Conservation (phyloP, 495 filamentous ascomycete species). For the Staphylotrichum tortipilum region DNA sequence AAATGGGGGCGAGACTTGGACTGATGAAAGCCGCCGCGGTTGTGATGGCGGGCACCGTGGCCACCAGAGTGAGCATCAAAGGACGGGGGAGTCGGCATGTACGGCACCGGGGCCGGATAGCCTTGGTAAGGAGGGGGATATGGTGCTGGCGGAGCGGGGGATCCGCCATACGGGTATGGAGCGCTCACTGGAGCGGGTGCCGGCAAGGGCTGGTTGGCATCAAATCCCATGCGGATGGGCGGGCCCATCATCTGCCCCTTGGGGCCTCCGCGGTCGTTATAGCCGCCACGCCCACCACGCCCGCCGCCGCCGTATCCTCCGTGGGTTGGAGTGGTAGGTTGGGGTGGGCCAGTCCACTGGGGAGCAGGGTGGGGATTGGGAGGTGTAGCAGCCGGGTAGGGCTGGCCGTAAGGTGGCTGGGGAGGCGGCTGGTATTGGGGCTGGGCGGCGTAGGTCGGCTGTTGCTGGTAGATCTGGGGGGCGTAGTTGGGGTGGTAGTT, state of each 20-base stretch:
- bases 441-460: conserved; percentile 18
- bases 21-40: conserved; percentile 31
- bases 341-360: conserved; percentile 26
- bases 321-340: conserved; percentile 37
- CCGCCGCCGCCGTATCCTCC: conserved; percentile 39
- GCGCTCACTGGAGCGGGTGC: conserved; percentile 37
- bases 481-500: conserved; percentile 47
- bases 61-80: conserved; percentile 29
- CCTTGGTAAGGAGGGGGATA: conserved; percentile 29
- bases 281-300: conserved; percentile 44
- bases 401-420: conserved; percentile 27
- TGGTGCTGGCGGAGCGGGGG: conserved; percentile 25
- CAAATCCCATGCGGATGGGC: conserved; percentile 51
- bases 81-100: conserved; percentile 16
- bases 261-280: conserved; percentile 38
- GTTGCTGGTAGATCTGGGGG: conserved; percentile 37
- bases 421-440: conserved; percentile 16
- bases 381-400: conserved; percentile 25
- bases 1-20: conserved; percentile 25
- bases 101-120: conserved; percentile 29
- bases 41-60: conserved; percentile 25
- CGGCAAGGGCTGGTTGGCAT: conserved; percentile 31
- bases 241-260: conserved; percentile 49
- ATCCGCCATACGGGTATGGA: conserved; percentile 30
- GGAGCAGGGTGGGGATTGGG: conserved; percentile 29